These are phyloP conservation scores for Boletus rufocinnamomeus DNA, from an alignment of 768 basidiomycete species.

Conservation along the genomic window DNA sequence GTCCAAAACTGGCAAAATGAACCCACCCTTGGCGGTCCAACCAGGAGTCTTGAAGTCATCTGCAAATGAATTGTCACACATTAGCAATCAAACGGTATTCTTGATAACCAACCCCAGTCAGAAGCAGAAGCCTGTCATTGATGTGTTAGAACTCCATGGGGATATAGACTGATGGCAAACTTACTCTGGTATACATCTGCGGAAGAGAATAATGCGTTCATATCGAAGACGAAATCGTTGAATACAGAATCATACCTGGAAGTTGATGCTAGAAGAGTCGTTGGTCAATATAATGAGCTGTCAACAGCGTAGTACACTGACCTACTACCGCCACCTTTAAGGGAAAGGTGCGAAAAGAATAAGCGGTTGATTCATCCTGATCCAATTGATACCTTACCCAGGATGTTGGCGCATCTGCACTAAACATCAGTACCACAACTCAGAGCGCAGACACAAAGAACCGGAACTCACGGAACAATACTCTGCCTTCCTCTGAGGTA, in stretches of 20 bases:
- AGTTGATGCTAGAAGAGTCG: slow-evolving; percentile 58
- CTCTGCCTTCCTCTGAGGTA: slow-evolving; percentile 62
- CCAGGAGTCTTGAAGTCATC: slow-evolving; percentile 75
- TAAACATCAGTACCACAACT: neutral
- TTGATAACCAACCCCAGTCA: slow-evolving; percentile 56
- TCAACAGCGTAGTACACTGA: slow-evolving; percentile 22
- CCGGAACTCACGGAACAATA: slow-evolving; percentile 61
- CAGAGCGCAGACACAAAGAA: neutral
- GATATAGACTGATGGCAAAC: neutral
- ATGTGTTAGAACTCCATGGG: neutral
- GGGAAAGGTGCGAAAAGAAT: neutral
- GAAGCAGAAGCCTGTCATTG: slow-evolving; percentile 59
- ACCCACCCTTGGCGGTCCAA: slow-evolving; percentile 62
- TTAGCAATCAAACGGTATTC: neutral
- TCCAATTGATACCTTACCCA: slow-evolving; percentile 38
- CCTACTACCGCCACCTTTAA: slow-evolving; percentile 57
- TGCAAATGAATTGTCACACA: slow-evolving; percentile 22
- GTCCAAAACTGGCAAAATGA: neutral
- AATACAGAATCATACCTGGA: slow-evolving; percentile 41
- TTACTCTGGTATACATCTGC: slow-evolving; percentile 65
- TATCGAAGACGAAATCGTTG: neutral
- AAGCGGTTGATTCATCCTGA: neutral
- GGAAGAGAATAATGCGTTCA: neutral
- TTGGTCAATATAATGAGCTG: neutral
- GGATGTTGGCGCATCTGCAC: slow-evolving; percentile 63